Conservation (phyloP, 805 yeast species). For the Suhomyces sp. region DNA sequence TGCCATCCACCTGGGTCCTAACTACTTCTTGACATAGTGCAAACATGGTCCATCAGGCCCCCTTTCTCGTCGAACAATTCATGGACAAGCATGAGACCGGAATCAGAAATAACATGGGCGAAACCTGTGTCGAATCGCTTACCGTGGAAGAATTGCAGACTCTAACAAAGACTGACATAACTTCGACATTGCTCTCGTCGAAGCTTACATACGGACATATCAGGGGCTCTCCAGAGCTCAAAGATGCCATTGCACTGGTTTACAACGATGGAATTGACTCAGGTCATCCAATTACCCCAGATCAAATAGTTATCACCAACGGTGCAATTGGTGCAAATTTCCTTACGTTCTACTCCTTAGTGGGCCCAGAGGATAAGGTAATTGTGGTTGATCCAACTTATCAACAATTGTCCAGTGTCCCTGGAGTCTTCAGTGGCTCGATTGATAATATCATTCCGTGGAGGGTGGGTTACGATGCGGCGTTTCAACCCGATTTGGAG, state of each 20-base stretch:
- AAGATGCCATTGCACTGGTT: slow-evolving; percentile 33
- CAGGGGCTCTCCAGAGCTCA: slow-evolving; percentile 43
- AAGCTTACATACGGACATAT: slow-evolving; percentile 48
- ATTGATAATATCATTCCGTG: slow-evolving; percentile 33
- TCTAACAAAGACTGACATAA: slow-evolving; percentile 1
- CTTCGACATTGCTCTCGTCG: slow-evolving; percentile 5
- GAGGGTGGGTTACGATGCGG: slow-evolving; percentile 30
- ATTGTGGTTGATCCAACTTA: slow-evolving; percentile 50
- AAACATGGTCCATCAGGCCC: slow-evolving; percentile 43
- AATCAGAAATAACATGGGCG: slow-evolving; percentile 46
- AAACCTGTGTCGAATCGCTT: slow-evolving; percentile 51
- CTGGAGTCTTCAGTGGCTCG: slow-evolving; percentile 43
- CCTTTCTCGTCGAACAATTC: slow-evolving; percentile 52
- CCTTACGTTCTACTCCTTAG: slow-evolving; percentile 42
- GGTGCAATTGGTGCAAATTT: slow-evolving; percentile 61
- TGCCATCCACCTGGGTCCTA: too few species aligned
- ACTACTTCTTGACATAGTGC: too few species aligned
- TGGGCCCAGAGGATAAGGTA: slow-evolving; percentile 46
- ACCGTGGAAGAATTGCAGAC: slow-evolving; percentile 22
- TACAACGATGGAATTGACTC: slow-evolving; percentile 24
- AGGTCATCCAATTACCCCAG: slow-evolving; percentile 18
- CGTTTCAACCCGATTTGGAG: slow-evolving; percentile 36
- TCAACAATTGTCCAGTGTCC: slow-evolving; percentile 50
- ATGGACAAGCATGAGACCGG: slow-evolving; percentile 50
- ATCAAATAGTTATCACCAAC: slow-evolving; percentile 48